Percentiles rank a stretch among this genome's conserved stretches.
Conservation (phyloP, 331 rosid species). For the Malus hybrid region DNA sequence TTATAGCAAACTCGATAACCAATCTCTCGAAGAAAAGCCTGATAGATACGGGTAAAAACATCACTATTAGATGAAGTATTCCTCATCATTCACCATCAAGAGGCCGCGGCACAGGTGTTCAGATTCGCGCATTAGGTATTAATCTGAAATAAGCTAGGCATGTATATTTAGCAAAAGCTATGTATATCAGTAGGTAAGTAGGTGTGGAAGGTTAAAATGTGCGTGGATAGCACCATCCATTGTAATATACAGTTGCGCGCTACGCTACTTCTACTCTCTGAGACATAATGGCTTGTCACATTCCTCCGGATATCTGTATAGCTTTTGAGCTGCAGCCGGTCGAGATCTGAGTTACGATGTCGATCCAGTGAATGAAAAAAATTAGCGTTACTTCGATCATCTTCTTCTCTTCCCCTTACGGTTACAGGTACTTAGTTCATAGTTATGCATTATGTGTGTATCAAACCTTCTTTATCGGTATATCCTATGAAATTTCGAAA, state of each 20-base stretch:
- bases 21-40: slow-evolving; percentile 62
- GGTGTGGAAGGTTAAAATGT: neutral
- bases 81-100: neutral
- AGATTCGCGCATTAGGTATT: neutral
- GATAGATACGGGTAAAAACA: slow-evolving; percentile 37
- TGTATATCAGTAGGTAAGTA: neutral
- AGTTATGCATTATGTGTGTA: no score
- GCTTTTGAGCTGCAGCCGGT: no score
- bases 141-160: neutral
- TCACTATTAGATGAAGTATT: slow-evolving; percentile 11
- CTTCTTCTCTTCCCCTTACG: no score
- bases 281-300: no score
- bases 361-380: no score
- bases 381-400: no score
- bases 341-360: no score
- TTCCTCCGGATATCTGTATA: no score
- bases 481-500: no score
- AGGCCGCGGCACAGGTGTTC: neutral
- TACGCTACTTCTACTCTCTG: neutral
- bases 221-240: no score
- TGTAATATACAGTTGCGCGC: neutral
- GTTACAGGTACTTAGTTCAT: no score
- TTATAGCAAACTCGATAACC: slow-evolving; percentile 74
- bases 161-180: neutral
- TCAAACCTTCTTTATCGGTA: no score